Evolutionary conservation across 2,329 filamentous ascomycete species (phyloP).

Genomic region (Trichoderma sp.): DNA sequence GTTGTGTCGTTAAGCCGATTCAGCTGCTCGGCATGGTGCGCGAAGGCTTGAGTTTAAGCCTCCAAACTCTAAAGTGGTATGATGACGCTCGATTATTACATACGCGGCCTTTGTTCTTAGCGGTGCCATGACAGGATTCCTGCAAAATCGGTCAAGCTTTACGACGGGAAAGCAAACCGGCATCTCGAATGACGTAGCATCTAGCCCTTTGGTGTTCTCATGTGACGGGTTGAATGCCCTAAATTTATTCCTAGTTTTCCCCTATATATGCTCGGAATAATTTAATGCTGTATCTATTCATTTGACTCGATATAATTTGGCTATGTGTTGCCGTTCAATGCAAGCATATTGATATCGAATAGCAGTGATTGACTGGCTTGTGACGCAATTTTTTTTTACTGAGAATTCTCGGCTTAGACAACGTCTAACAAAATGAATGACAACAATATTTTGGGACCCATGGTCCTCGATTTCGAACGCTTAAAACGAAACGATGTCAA

Average conservation of each 20-base stretch:
- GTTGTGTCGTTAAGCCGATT: not conserved
- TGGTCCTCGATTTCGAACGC: slow-evolving; percentile 4
- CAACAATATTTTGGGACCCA: not conserved
- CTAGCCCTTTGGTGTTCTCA: not conserved
- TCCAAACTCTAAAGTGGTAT: not conserved
- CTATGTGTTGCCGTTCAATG: not conserved
- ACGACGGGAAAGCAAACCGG: not conserved
- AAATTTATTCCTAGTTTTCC: not conserved
- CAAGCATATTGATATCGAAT: not conserved
- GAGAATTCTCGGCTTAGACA: not conserved
- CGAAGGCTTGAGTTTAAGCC: not conserved
- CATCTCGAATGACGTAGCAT: not conserved
- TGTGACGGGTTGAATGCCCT: no score
- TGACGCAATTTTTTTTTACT: not conserved
- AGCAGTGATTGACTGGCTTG: not conserved
- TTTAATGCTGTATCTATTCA: not conserved
- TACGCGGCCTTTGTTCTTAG: not conserved
- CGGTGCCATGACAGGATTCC: not conserved
- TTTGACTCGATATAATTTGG: not conserved
- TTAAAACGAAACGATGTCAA: not conserved
- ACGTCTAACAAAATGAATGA: not conserved
- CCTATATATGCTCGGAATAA: not conserved
- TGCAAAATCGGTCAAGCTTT: not conserved
- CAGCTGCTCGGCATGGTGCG: not conserved
- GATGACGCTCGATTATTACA: not conserved